phyloP scores from a whole-genome alignment of 345 rosid species.

The Pseudoturritis turrita region DNA sequence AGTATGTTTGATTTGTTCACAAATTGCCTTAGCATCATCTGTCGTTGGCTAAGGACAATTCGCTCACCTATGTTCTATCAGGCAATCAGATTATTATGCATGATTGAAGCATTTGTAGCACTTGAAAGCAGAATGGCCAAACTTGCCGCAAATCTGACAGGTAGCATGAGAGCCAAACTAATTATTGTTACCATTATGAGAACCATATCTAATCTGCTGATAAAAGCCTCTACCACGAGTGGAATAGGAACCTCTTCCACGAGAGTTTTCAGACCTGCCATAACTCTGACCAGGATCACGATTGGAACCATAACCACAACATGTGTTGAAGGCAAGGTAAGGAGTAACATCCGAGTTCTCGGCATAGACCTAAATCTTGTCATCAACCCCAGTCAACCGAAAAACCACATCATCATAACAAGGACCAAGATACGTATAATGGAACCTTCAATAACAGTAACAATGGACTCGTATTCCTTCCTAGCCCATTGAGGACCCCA shows the following conservation, averaged over 20 bases:
- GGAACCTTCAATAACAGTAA: background rate
- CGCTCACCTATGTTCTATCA: too few relatives aligned
- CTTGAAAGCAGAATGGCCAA: background rate
- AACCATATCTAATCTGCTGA: background rate
- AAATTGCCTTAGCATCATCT: too few relatives aligned
- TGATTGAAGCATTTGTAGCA: background rate
- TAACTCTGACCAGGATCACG: background rate
- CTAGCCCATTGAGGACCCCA: background rate
- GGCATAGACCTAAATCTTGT: fast-evolving
- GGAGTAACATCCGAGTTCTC: background rate
- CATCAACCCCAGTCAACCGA: background rate
- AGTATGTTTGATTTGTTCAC: too few relatives aligned
- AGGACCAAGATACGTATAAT: background rate
- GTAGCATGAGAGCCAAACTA: background rate
- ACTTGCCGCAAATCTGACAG: background rate
- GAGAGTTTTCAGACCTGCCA: too few relatives aligned
- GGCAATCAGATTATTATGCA: background rate
- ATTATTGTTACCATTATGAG: too few relatives aligned
- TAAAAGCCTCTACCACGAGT: background rate
- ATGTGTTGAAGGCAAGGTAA: background rate
- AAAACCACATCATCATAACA: background rate
- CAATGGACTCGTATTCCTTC: background rate
- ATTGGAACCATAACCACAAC: background rate
- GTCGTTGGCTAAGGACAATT: too few relatives aligned
- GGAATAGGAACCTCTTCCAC: background rate